Base-by-base conservation (phyloP, 1,284 basidiomycete species). In the Rhodotorula sp. region DNA sequence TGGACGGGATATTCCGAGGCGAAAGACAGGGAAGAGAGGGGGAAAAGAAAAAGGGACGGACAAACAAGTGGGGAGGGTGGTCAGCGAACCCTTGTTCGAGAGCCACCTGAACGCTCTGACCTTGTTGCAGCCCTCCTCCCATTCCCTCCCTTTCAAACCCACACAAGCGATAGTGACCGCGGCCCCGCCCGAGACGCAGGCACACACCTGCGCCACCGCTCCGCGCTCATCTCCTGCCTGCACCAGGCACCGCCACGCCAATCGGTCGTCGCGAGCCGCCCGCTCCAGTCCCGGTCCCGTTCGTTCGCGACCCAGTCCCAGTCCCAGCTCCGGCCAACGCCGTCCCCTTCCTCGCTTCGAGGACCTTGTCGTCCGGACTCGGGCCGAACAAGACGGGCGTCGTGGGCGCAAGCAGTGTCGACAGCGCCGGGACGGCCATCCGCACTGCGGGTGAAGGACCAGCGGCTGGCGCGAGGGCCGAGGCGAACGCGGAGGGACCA, bases 301-400 rank as follows among this genome's bases (percentile, higher is more conserved):
- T 49, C 26, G 42, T 24, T 26, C 51, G 42, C 56, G 46, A 12
- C 51, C 2, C 30, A 42, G 12, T 10, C 2, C 4, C 62, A 29
- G 22, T 42, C 14, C 33, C 49, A n/a, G 18, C 57, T 1, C 22
- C 48, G 2, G 79, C 81, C 3, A 79, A 63, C 42, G 78, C 80
- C 12, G 92, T 91, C 59, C 90, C 90, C 65, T 85, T 86, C 48
- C 93, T 87, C 49, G 93, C 91, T 73, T 86, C 87, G 78, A 90
- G 82, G 20, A 95, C 87, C 67, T 89, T 81, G 77, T 95, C 92
- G 76, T 95, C 92, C 18, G 93, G 92, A 79, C 91, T 94, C n/a
- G 90, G 91, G 33, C 84, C 84, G 48, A 70, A 73, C 24, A 17
- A 26, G 14, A 29, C 53, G 53, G 26, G 53, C 53, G 29, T 29